A percentile compares a stretch with the other conserved stretches of the same genome.
phyloP scores from a whole-genome alignment of 257 asterid species.

The Nicotiana benthamiana region DNA sequence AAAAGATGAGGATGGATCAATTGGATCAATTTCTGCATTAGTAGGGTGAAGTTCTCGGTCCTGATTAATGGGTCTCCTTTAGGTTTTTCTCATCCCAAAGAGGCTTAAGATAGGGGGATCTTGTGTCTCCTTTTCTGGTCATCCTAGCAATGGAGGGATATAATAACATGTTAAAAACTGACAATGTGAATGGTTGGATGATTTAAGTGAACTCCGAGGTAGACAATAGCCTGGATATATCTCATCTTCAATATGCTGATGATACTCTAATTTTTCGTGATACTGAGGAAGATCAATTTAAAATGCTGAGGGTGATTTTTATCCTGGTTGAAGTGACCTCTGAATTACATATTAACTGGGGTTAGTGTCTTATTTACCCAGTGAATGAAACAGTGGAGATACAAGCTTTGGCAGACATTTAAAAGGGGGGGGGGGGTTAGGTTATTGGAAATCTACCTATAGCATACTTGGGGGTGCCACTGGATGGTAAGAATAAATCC shows the following conservation, averaged over 20 bases:
- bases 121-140: no score
- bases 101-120: no score
- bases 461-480: no score
- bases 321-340: background rate
- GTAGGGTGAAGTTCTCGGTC: no score
- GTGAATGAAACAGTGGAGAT: background rate
- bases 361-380: background rate
- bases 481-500: no score
- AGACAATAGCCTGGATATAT: background rate
- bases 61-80: no score
- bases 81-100: no score
- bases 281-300: background rate
- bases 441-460: no score
- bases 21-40: no score
- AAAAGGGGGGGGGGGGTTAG: no score
- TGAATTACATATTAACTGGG: background rate
- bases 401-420: background rate
- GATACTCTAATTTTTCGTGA: background rate
- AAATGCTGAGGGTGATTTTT: background rate
- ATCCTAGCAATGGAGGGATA: background rate
- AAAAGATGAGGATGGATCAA: no score
- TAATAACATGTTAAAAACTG: background rate
- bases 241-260: background rate
- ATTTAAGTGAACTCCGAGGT: background rate
- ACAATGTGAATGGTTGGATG: background rate